A percentile compares a stretch with the other conserved stretches of the same genome.
These are phyloP conservation scores for Diaporthe humulicola DNA, from an alignment of 2,329 filamentous ascomycete genomes.

Conservation along the genomic window DNA sequence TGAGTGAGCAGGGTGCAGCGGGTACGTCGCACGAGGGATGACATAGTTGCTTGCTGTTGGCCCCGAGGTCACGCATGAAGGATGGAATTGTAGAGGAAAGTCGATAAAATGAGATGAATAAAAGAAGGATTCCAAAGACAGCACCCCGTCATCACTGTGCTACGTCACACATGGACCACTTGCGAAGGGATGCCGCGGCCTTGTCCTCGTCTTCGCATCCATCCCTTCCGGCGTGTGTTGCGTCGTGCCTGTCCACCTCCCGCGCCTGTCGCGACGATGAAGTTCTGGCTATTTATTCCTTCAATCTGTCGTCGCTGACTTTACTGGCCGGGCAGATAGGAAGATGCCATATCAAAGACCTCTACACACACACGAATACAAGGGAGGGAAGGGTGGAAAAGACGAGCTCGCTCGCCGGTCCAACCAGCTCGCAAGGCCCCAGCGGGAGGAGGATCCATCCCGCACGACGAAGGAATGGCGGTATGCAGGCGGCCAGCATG, in stretches of 20 bases:
- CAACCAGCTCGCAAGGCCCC: background rate
- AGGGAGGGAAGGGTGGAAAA: background rate
- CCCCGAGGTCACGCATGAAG: background rate
- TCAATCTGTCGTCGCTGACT: background rate
- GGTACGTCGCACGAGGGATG: background rate
- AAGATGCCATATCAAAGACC: background rate
- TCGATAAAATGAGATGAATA: background rate
- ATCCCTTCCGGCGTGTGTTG: background rate
- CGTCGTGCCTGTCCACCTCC: background rate
- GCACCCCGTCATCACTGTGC: conserved; percentile 4
- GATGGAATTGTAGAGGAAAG: background rate
- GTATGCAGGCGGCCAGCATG: conserved; percentile 27
- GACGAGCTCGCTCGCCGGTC: background rate
- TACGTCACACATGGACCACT: conserved; percentile 8
- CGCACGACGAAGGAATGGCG: conserved; percentile 22
- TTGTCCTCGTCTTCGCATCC: background rate
- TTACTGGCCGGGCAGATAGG: background rate
- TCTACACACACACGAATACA: background rate
- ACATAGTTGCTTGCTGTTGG: background rate
- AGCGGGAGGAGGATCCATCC: conserved; percentile 19
- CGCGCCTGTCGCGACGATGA: background rate
- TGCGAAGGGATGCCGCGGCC: conserved; percentile 1
- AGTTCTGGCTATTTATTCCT: background rate
- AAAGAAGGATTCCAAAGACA: conserved; percentile 11
- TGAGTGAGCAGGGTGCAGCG: background rate